These are phyloP conservation scores for Cladophialophora carrionii DNA, from an alignment of 2,329 filamentous ascomycete genomes.

Conservation along the genomic window DNA sequence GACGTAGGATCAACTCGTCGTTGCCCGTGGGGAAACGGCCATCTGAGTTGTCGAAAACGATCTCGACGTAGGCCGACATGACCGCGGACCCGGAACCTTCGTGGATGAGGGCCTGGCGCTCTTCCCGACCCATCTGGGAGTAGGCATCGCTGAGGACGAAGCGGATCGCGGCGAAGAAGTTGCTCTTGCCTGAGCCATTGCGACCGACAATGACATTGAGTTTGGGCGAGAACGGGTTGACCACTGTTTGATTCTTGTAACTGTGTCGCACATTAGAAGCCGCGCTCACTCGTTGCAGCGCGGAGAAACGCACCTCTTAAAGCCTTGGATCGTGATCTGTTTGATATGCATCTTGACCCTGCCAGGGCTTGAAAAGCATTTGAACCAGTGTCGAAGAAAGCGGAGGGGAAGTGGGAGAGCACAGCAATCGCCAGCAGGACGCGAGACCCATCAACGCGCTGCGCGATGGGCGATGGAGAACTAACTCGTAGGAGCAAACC, in stretches of 20 bases:
- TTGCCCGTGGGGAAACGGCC: slow-evolving; percentile 93
- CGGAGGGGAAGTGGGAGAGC: neutral
- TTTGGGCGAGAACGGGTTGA: slow-evolving; percentile 95
- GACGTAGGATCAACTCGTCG: slow-evolving; percentile 84
- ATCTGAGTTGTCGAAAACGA: slow-evolving; percentile 97
- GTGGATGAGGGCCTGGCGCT: slow-evolving; percentile 93
- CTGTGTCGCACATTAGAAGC: slow-evolving; percentile 51
- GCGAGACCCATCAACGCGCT: neutral
- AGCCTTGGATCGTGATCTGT: slow-evolving; percentile 99
- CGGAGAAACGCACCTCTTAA: slow-evolving; percentile 76
- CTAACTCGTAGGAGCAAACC: too few relatives aligned
- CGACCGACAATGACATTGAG: slow-evolving; percentile 98
- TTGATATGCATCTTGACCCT: slow-evolving; percentile 86
- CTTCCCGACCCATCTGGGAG: slow-evolving; percentile 91
- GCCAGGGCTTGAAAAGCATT: neutral
- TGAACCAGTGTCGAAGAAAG: neutral
- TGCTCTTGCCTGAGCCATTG: slow-evolving; percentile 99
- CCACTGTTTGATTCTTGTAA: slow-evolving; percentile 99
- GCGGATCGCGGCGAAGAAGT: slow-evolving; percentile 98
- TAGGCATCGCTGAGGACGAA: slow-evolving; percentile 99
- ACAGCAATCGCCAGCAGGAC: neutral
- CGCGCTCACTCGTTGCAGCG: neutral
- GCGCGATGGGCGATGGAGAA: neutral
- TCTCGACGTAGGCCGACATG: slow-evolving; percentile 99
- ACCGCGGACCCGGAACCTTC: slow-evolving; percentile 97